Conservation (phyloP, 306 rosid species). For the Trichosanthes truncata region DNA sequence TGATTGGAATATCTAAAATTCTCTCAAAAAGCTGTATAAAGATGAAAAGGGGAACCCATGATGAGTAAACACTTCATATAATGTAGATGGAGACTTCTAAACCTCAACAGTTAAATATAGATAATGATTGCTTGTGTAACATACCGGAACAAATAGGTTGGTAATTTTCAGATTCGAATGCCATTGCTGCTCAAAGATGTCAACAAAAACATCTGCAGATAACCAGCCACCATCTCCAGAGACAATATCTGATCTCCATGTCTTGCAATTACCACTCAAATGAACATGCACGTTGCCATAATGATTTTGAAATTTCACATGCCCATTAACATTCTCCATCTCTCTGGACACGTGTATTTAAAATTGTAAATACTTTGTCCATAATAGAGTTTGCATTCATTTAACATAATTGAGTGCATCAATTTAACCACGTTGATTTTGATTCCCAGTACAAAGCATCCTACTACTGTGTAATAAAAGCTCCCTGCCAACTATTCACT, state of each 20-base stretch:
- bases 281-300: constrained; percentile 59
- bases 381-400: background rate
- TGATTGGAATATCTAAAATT: constrained; percentile 74
- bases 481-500: background rate
- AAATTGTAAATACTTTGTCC: constrained; percentile 4
- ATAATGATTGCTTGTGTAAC: constrained; percentile 16
- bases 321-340: constrained; percentile 78
- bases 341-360: constrained; percentile 34
- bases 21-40: constrained; percentile 85
- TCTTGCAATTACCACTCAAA: constrained; percentile 74
- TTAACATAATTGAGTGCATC: background rate
- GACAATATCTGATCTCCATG: constrained; percentile 63
- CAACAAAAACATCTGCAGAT: constrained; percentile 77
- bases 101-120: background rate
- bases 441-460: background rate
- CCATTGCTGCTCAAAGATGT: constrained; percentile 73
- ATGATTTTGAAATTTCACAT: constrained; percentile 64
- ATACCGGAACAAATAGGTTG: constrained; percentile 82
- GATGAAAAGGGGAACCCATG: constrained; percentile 17
- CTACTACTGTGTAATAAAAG: background rate
- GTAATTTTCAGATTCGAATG: constrained; percentile 71
- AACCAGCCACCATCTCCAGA: constrained; percentile 90
- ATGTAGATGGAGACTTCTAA: background rate
- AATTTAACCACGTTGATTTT: background rate
- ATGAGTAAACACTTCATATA: constrained; percentile 9